phyloP scores from a whole-genome alignment of 192 early-diverging fungal genomes.

The Coemansia sp. region DNA sequence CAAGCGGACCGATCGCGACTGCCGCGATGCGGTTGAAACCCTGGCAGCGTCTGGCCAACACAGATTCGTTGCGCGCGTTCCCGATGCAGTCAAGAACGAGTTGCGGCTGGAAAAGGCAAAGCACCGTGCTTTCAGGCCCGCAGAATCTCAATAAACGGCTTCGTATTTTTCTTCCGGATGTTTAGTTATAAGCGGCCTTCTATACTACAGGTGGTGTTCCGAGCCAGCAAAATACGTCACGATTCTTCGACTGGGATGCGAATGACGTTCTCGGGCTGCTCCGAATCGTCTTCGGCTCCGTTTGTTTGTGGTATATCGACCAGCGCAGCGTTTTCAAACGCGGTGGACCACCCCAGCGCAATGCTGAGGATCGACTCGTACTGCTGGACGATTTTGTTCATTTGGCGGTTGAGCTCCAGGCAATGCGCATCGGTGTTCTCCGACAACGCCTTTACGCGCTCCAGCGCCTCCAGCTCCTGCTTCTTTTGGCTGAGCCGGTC shows the following conservation, averaged over 20 bases:
- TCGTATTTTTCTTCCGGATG: neutral
- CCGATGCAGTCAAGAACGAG: slow-evolving; percentile 40
- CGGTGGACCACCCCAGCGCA: slow-evolving; percentile 41
- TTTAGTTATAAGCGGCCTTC: neutral
- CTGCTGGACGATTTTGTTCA: slow-evolving; percentile 43
- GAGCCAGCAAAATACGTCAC: neutral
- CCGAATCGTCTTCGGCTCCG: slow-evolving; percentile 35
- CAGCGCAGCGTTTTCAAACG: slow-evolving; percentile 46
- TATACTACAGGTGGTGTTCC: neutral
- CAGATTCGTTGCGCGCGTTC: slow-evolving; percentile 32
- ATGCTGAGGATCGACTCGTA: slow-evolving; percentile 42
- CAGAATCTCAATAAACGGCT: too few relatives aligned
- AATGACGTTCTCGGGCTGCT: slow-evolving; percentile 43
- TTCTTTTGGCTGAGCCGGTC: slow-evolving; percentile 45
- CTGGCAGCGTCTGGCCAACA: slow-evolving; percentile 8
- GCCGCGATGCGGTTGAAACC: neutral
- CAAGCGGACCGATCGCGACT: slow-evolving; percentile 3
- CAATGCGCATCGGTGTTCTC: slow-evolving; percentile 46
- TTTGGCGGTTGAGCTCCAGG: slow-evolving; percentile 49
- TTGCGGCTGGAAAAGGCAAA: slow-evolving; percentile 26
- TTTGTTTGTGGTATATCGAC: slow-evolving; percentile 41
- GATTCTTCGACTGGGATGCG: slow-evolving; percentile 40
- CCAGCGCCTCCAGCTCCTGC: slow-evolving; percentile 46
- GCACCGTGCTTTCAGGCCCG: slow-evolving; percentile 6
- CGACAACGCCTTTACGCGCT: slow-evolving; percentile 36